A percentile compares a stretch with the other conserved stretches of the same genome.
phyloP scores from a whole-genome alignment of 768 basidiomycete species.

The Lentinula sp. region DNA sequence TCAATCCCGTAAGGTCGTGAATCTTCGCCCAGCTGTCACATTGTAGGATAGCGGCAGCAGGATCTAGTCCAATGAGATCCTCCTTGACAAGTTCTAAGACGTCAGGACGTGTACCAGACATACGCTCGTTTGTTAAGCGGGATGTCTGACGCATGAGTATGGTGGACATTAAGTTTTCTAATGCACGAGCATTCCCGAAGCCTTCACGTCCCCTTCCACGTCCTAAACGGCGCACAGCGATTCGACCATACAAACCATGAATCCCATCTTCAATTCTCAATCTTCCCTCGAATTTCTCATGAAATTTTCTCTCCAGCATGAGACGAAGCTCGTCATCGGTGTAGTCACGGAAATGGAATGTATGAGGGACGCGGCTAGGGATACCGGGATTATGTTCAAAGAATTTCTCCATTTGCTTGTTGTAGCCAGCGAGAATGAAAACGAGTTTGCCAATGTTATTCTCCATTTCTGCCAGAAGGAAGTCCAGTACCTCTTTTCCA shows the following conservation, averaged over 20 bases:
- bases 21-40: slow-evolving; percentile 30
- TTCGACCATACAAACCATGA: slow-evolving; percentile 29
- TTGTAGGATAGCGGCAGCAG: slow-evolving; percentile 24
- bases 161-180: slow-evolving; percentile 29
- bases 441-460: slow-evolving; percentile 58
- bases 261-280: slow-evolving; percentile 32
- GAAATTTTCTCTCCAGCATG: slow-evolving; percentile 30
- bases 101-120: slow-evolving; percentile 18
- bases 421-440: slow-evolving; percentile 69
- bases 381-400: slow-evolving; percentile 74
- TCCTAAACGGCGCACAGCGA: slow-evolving; percentile 34
- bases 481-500: slow-evolving; percentile 60
- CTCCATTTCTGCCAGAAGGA: slow-evolving; percentile 70
- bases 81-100: slow-evolving; percentile 31
- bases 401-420: slow-evolving; percentile 69
- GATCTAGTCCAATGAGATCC: slow-evolving; percentile 40
- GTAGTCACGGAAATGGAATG: slow-evolving; percentile 56
- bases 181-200: slow-evolving; percentile 39
- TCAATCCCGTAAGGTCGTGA: slow-evolving; percentile 28
- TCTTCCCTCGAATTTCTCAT: slow-evolving; percentile 27
- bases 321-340: slow-evolving; percentile 26
- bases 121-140: slow-evolving; percentile 23
- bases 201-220: slow-evolving; percentile 31
- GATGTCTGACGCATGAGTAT: slow-evolving; percentile 34
- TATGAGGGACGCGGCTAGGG: slow-evolving; percentile 59